Evolutionary conservation across 23 red algal species (phyloP).

Genomic region (Agarophyton chilense): DNA sequence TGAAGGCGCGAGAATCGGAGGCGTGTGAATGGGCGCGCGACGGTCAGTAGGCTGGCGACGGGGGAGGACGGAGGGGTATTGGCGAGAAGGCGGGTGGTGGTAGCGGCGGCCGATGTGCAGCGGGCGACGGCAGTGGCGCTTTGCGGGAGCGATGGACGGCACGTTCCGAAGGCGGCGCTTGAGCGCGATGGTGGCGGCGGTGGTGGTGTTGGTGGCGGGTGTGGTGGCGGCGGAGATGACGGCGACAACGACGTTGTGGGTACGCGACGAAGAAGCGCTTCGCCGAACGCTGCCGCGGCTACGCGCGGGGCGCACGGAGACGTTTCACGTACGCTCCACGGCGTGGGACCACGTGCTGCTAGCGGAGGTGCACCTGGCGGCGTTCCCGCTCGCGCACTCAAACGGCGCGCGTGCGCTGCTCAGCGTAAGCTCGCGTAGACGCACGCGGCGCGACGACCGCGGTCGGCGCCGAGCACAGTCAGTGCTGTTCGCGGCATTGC

Average conservation of each 20-base stretch:
- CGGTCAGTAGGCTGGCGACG: too few species aligned
- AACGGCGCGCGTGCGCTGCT: neutral
- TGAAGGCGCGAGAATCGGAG: too few species aligned
- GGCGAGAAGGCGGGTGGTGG: too few species aligned
- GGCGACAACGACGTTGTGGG: neutral
- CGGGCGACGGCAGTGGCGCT: too few species aligned
- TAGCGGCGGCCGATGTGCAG: too few species aligned
- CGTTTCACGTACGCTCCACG: neutral
- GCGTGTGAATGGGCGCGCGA: too few species aligned
- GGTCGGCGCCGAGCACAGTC: neutral
- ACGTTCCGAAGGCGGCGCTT: too few species aligned
- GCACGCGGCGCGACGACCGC: neutral
- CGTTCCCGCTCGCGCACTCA: constrained; percentile 14
- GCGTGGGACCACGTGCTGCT: neutral
- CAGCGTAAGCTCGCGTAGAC: neutral
- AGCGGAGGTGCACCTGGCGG: neutral
- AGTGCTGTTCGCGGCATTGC: neutral
- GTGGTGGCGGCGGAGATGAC: neutral
- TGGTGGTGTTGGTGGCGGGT: neutral
- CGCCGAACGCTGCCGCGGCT: neutral
- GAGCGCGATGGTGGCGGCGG: neutral
- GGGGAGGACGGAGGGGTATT: too few species aligned
- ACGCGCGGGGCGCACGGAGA: neutral
- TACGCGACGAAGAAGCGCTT: neutral
- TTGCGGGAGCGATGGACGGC: too few species aligned